phyloP scores from a whole-genome alignment of 1,284 basidiomycete species.

The Gomphus bonarii region DNA sequence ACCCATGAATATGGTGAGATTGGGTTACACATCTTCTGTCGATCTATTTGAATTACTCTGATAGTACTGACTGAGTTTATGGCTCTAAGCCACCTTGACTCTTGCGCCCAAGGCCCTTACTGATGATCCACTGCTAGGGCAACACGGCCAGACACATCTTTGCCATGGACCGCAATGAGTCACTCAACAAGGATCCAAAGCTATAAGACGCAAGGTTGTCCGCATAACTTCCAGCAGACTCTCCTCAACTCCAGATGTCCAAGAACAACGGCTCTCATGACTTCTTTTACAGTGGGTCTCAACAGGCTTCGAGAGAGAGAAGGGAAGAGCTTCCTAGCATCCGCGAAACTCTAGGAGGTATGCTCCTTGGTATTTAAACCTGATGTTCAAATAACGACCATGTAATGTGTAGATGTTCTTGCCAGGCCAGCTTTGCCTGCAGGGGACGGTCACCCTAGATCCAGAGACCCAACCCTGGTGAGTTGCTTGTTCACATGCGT shows the following conservation, averaged over 20 bases:
- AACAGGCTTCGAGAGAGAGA: neutral
- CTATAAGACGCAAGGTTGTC: no score
- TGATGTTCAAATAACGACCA: neutral
- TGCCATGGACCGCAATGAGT: no score
- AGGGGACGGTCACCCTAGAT: neutral
- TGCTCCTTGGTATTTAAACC: neutral
- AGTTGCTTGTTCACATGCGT: neutral
- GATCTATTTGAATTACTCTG: no score
- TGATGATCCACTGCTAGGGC: no score
- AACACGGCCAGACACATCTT: no score
- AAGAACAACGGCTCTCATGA: neutral
- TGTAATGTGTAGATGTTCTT: neutral
- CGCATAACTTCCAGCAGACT: no score
- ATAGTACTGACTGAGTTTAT: no score
- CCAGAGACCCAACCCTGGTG: neutral
- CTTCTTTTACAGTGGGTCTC: neutral
- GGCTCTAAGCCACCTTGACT: no score
- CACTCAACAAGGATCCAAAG: no score
- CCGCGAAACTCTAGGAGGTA: neutral
- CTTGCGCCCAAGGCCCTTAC: no score
- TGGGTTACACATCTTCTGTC: no score
- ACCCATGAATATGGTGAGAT: no score
- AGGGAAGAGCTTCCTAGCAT: neutral
- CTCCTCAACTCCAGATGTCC: neutral
- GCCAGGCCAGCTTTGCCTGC: neutral